A percentile compares a stretch with the other conserved stretches of the same genome.
These are phyloP conservation scores for Penicillium angulare DNA, from an alignment of 495 filamentous ascomycete genomes.

Conservation along the genomic window DNA sequence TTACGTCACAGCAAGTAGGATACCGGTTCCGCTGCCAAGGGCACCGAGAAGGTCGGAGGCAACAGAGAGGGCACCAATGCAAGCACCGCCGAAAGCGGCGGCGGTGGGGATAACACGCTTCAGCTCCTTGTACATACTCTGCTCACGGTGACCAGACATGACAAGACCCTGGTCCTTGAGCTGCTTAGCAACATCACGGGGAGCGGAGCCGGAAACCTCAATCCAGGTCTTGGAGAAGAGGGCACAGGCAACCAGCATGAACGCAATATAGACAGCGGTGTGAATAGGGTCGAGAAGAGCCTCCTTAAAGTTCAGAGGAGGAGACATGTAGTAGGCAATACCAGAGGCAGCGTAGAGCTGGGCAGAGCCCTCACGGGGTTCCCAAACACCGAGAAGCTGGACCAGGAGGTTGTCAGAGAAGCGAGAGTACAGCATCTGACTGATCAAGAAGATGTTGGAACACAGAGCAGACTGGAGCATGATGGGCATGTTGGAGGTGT, in stretches of 20 bases:
- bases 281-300: constrained; percentile 95
- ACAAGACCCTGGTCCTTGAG: constrained; percentile 99
- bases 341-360: constrained; percentile 92
- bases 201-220: constrained; percentile 95
- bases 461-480: constrained; percentile 98
- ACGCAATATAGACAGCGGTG: constrained; percentile 91
- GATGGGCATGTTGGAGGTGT: constrained; percentile 83
- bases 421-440: constrained; percentile 97
- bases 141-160: constrained; percentile 99
- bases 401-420: constrained; percentile 98
- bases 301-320: constrained; percentile 94
- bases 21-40: constrained; percentile 95
- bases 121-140: constrained; percentile 99
- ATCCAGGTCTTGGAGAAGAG: constrained; percentile 99
- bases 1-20: constrained; percentile 97
- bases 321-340: constrained; percentile 99
- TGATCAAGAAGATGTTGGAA: constrained; percentile 98
- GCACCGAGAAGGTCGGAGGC: constrained; percentile 94
- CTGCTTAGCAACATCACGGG: constrained; percentile 98
- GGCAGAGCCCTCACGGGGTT: constrained; percentile 91
- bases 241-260: constrained; percentile 96
- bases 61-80: constrained; percentile 96
- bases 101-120: constrained; percentile 99
- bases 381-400: constrained; percentile 95
- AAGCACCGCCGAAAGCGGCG: constrained; percentile 97